Base-by-base conservation (phyloP, 345 rosid genomes). In the Pugionium dolabratum region DNA sequence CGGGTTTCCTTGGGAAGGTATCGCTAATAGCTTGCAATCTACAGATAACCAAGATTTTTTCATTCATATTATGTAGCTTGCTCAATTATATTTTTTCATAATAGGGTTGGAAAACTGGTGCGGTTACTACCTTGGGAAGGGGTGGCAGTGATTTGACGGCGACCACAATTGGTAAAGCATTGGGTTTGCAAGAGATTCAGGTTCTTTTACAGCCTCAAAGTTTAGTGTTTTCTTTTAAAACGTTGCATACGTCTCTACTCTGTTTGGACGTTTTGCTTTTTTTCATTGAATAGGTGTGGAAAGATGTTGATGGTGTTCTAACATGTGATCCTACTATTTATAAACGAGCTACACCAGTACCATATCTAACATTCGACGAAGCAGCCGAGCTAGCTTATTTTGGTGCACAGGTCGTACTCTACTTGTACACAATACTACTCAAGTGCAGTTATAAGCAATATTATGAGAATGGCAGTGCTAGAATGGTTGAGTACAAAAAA, bases 131-230 rank as follows among this genome's bases (percentile, higher is more conserved):
- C 4, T 75, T 94, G 54, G 99, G 99, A 51, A 81, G 99, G 62
- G 99, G 99, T 66, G 99, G 99, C 55, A 94, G 99, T 76, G 99
- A 94, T 79, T 83, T 94, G 80, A 91, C 99, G 4, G 99, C 97
- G 68, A 94, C 99, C 67, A 86, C 96, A 50, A 94, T 94, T 57
- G 97, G 99, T 59, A 94, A 94, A 79, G 95, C 97, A 45, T 76
- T 94, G 74, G 91, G 95, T 43, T 81, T 94, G 80, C 76, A 79
- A 65, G 99, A 94, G 85, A 94, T 94, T 84, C 99, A 91, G 99
- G 99, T 88, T 54, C 60, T 10, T 54, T 28, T 45, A 33, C 76
- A 46, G 7, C 40, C n/a, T 60, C 63, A 68, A 55, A 45, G 43
- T 32, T 50, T 29, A 30, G 43, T 18, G 1, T 29, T 18, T 30